phyloP scores from a whole-genome alignment of 352 stramenopile genomes.

The Globisporangium perplexum region DNA sequence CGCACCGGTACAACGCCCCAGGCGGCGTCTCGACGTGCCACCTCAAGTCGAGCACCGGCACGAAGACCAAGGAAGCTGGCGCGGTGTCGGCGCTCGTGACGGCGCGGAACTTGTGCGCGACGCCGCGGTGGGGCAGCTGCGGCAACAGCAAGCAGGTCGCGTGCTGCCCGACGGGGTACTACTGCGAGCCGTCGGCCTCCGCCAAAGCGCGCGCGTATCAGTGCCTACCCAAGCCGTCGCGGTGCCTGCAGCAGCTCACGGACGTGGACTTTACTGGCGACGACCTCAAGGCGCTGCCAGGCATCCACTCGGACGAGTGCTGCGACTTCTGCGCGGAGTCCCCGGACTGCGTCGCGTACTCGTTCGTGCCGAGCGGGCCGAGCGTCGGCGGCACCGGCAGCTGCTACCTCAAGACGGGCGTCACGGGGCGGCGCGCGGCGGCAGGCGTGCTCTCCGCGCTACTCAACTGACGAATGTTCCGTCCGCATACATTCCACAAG shows the following conservation, averaged over 20 bases:
- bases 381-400: slow-evolving; percentile 4
- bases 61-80: background rate
- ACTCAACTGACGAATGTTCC: too few relatives aligned
- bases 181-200: slow-evolving; percentile 39
- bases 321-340: slow-evolving; percentile 18
- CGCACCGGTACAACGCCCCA: slow-evolving; percentile 8
- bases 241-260: slow-evolving; percentile 28
- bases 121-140: slow-evolving; percentile 15
- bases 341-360: slow-evolving; percentile 21
- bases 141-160: slow-evolving; percentile 10
- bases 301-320: slow-evolving; percentile 16
- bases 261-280: slow-evolving; percentile 34
- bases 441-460: background rate
- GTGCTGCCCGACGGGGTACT: slow-evolving; percentile 34
- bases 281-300: slow-evolving; percentile 24
- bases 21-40: slow-evolving; percentile 8
- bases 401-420: slow-evolving; percentile 26
- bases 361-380: slow-evolving; percentile 20
- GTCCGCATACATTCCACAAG: background rate
- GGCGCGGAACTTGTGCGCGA: slow-evolving; percentile 15
- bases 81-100: background rate
- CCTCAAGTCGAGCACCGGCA: slow-evolving; percentile 6
- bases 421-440: background rate
- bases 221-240: slow-evolving; percentile 23
- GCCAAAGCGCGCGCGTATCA: slow-evolving; percentile 27